These are phyloP conservation scores for Candida pseudoglaebosa DNA, from an alignment of 805 yeast genomes.

Conservation along the genomic window DNA sequence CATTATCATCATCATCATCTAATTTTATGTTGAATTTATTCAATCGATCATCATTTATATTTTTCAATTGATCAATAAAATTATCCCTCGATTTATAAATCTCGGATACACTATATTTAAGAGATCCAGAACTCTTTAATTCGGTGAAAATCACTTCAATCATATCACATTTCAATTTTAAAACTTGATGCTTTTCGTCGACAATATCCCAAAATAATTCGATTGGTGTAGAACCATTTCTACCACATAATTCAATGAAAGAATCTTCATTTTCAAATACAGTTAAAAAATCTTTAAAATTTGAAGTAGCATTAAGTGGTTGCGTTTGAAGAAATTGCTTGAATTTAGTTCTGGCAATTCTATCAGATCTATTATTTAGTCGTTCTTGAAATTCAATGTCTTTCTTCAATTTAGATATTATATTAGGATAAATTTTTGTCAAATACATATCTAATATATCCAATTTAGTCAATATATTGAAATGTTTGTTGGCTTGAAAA, in stretches of 20 bases:
- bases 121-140: constrained; percentile 10
- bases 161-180: constrained; percentile 58
- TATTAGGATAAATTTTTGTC: constrained; percentile 27
- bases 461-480: constrained; percentile 45
- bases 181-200: constrained; percentile 54
- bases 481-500: constrained; percentile 57
- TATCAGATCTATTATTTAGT: constrained; percentile 50
- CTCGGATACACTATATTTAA: constrained; percentile 9
- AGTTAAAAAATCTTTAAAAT: constrained; percentile 56
- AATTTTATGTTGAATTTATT: constrained; percentile 16
- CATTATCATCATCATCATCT: constrained; percentile 16
- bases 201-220: constrained; percentile 74
- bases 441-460: constrained; percentile 60
- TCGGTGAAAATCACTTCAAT: constrained; percentile 49
- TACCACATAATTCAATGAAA: constrained; percentile 62
- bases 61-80: constrained; percentile 16
- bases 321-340: constrained; percentile 41
- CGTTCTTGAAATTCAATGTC: constrained; percentile 24
- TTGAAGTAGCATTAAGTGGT: constrained; percentile 40
- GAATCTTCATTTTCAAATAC: constrained; percentile 50
- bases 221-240: constrained; percentile 72
- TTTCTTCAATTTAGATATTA: constrained; percentile 16
- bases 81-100: constrained; percentile 10
- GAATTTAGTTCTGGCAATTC: constrained; percentile 63
- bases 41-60: constrained; percentile 28